These are phyloP conservation scores for Leucocoprinus birnbaumii DNA, from an alignment of 768 basidiomycete genomes.

Conservation along the genomic window DNA sequence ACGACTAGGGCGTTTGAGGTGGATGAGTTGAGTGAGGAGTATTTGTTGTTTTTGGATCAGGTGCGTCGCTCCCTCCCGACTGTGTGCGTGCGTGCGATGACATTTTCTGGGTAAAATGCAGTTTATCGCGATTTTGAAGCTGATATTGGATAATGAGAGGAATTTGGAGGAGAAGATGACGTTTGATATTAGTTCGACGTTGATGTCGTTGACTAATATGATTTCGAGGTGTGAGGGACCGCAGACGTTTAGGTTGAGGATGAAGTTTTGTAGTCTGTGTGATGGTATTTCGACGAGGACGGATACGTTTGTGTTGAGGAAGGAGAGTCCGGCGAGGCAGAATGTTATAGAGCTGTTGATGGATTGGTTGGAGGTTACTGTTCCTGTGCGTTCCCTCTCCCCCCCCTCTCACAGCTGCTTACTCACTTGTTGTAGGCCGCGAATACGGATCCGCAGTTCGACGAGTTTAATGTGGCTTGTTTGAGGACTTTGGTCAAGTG, in stretches of 20 bases:
- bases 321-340: constrained; percentile 66
- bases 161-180: constrained; percentile 57
- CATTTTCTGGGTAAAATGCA: constrained; percentile 30
- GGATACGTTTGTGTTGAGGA: constrained; percentile 61
- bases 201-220: constrained; percentile 59
- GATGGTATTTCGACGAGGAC: constrained; percentile 64
- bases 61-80: constrained; percentile 28
- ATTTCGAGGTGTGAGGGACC: constrained; percentile 59
- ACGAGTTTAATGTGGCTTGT: constrained; percentile 71
- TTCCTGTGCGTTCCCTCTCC: constrained; percentile 30
- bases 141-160: constrained; percentile 72
- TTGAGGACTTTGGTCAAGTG: constrained; percentile 74
- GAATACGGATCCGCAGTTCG: constrained; percentile 29
- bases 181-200: constrained; percentile 60
- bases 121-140: constrained; percentile 74
- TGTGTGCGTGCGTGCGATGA: neutral
- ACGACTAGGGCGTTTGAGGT: constrained; percentile 8
- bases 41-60: constrained; percentile 69
- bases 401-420: too few species aligned
- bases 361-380: constrained; percentile 64
- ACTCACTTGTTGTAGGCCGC: neutral
- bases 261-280: constrained; percentile 72
- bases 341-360: constrained; percentile 72
- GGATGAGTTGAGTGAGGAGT: constrained; percentile 33
- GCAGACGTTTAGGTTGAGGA: constrained; percentile 59